Conservation (phyloP, 2,329 filamentous ascomycete species). For the Hypoxylon sp. region DNA sequence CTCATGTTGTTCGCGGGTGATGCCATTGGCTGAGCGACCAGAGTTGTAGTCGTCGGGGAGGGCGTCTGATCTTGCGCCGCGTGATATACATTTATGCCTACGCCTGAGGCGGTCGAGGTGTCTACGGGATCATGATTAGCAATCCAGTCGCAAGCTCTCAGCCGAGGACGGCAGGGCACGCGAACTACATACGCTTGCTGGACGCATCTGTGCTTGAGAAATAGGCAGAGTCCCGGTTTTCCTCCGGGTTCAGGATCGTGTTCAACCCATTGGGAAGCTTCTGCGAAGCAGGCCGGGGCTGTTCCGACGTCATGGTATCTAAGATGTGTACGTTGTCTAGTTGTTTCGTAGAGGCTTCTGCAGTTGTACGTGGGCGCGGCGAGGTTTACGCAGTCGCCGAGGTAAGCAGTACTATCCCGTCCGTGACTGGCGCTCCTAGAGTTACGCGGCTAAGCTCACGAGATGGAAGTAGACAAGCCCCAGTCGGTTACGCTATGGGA, state of each 20-base stretch:
- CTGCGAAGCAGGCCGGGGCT: conserved; percentile 50
- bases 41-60: conserved; percentile 63
- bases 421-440: conserved; percentile 3
- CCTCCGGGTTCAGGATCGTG: conserved; percentile 60
- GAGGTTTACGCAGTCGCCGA: conserved; percentile 4
- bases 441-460: conserved; percentile 9
- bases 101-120: conserved; percentile 56
- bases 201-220: conserved; percentile 58
- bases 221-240: conserved; percentile 61
- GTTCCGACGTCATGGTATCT: conserved; percentile 48
- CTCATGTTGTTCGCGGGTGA: conserved; percentile 71
- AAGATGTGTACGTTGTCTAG: background rate
- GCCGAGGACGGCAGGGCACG: conserved; percentile 17
- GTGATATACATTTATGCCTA: conserved; percentile 56
- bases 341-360: conserved; percentile 2
- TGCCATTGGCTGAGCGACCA: conserved; percentile 60
- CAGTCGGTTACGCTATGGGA: background rate
- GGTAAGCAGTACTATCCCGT: conserved; percentile 5
- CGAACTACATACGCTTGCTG: conserved; percentile 57
- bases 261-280: conserved; percentile 59
- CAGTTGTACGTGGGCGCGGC: background rate
- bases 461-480: background rate
- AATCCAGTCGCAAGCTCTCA: conserved; percentile 12
- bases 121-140: conserved; percentile 46
- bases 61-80: conserved; percentile 67